Base-by-base conservation (phyloP, 495 filamentous ascomycete species). In the Extremus antarcticus region DNA sequence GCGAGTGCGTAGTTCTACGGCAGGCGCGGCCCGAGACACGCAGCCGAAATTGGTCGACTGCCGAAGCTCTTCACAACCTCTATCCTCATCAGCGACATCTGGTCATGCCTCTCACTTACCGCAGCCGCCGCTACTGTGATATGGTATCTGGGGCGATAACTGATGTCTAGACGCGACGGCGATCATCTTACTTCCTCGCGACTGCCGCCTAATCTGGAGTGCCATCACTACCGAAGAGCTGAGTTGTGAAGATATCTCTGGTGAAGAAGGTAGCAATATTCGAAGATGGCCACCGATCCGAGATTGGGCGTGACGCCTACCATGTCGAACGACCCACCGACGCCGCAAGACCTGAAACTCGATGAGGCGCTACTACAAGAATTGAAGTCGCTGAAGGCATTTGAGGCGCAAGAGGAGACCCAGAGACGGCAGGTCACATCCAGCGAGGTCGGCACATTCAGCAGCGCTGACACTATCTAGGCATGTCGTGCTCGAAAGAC, bases 351-450 rank as follows among this genome's bases (percentile, higher is more conserved):
- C 63, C 76, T 86, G 40, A 74, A 79, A 55, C 77, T 84, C 16
- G 90, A 88, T 65, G 80, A 87, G 54, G 75, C 82, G 43, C 79
- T 98, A 38, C 77, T 94, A 41, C 79, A 83, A 17, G 90, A 95
- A 67, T 72, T 98, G 52, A 84, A 84, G 66, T 75, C 76, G 13
- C 87, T 95, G 68, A 89, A 94, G 70, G 95, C 91, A 53, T 98
- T 95, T 60, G 91, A 97, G 66, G 75, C 32, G 73, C 78, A 8
- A 71, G 82, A 50, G 17, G 92, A 94, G 67, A 95, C 87, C 0
- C 79, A 88, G 58, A 85, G 82, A 56, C 82, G 88, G 86, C 86
- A 70, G 49, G 73, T 51, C 11, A 29, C 21, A 4, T 24, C n/a
- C 21, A 21, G 41, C 8, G 25, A 25, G 25, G 25, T 59, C 57